These are phyloP conservation scores for Lentinula detonsa DNA, from an alignment of 768 basidiomycete species.

Conservation along the genomic window DNA sequence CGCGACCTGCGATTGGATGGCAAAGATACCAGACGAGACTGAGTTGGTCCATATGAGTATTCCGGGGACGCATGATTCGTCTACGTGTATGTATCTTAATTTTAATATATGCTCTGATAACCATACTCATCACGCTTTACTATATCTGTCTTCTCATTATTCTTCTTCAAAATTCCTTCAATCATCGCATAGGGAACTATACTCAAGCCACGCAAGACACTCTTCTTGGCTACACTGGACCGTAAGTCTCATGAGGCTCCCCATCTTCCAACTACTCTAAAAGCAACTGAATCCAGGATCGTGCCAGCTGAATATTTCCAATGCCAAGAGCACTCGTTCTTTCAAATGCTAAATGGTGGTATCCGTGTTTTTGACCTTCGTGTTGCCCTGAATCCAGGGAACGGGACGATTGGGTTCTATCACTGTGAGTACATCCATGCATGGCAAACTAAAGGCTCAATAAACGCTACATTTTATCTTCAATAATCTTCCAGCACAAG, in stretches of 20 bases:
- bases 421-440: constrained; percentile 26
- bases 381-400: constrained; percentile 43
- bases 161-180: not conserved
- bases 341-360: constrained; percentile 41
- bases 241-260: constrained; percentile 5
- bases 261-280: not conserved
- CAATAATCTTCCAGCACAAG: constrained; percentile 21
- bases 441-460: too few relatives aligned
- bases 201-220: constrained; percentile 17
- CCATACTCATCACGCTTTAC: too few relatives aligned
- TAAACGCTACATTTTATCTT: not conserved
- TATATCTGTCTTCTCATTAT: too few relatives aligned
- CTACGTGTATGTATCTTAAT: constrained; percentile 12
- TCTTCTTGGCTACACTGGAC: constrained; percentile 15
- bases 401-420: constrained; percentile 43
- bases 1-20: constrained; percentile 21
- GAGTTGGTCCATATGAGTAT: constrained; percentile 19
- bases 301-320: constrained; percentile 29
- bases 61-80: constrained; percentile 24
- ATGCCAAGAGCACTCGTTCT: constrained; percentile 40
- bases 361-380: constrained; percentile 47
- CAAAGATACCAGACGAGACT: constrained; percentile 16
- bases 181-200: constrained; percentile 14
- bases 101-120: not conserved
- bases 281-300: constrained; percentile 12